Conservation (phyloP, 2,329 filamentous ascomycete species). For the Trichoderma arundinaceum region DNA sequence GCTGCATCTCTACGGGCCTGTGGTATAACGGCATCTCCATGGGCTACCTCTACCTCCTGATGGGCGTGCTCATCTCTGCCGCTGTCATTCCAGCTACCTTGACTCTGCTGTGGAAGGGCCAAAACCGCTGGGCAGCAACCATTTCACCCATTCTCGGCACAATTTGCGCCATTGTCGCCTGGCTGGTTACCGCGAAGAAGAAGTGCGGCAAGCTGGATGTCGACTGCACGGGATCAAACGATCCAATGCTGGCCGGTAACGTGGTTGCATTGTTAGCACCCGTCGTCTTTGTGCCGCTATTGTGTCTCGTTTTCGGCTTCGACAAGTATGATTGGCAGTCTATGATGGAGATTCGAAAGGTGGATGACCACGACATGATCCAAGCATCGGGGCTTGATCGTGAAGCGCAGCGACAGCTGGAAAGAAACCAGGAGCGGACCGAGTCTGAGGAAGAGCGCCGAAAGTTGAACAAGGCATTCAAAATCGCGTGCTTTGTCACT, state of each 20-base stretch:
- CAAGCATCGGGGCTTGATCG: conserved; percentile 59
- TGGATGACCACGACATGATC: conserved; percentile 77
- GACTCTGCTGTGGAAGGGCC: conserved; percentile 79
- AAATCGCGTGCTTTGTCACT: conserved; percentile 49
- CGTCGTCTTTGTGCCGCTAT: conserved; percentile 72
- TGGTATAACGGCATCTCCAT: conserved; percentile 78
- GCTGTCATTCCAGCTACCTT: conserved; percentile 84
- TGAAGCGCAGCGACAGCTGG: conserved; percentile 37
- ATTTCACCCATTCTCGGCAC: conserved; percentile 71
- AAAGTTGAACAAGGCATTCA: conserved; percentile 60
- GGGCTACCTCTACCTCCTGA: conserved; percentile 87
- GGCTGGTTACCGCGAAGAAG: conserved; percentile 75
- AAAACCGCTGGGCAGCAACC: conserved; percentile 74
- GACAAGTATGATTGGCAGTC: conserved; percentile 86
- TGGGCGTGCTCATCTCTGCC: conserved; percentile 88
- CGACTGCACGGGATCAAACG: conserved; percentile 77
- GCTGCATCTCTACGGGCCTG: conserved; percentile 76
- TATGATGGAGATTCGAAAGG: conserved; percentile 79
- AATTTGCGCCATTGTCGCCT: conserved; percentile 69
- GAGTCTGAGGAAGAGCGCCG: conserved; percentile 53
- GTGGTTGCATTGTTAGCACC: conserved; percentile 82
- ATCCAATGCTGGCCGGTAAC: conserved; percentile 87
- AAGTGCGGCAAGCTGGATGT: conserved; percentile 73
- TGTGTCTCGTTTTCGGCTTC: conserved; percentile 64
- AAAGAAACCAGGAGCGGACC: conserved; percentile 36